Base-by-base conservation (phyloP, 345 rosid species). In the Pistacia atlantica region DNA sequence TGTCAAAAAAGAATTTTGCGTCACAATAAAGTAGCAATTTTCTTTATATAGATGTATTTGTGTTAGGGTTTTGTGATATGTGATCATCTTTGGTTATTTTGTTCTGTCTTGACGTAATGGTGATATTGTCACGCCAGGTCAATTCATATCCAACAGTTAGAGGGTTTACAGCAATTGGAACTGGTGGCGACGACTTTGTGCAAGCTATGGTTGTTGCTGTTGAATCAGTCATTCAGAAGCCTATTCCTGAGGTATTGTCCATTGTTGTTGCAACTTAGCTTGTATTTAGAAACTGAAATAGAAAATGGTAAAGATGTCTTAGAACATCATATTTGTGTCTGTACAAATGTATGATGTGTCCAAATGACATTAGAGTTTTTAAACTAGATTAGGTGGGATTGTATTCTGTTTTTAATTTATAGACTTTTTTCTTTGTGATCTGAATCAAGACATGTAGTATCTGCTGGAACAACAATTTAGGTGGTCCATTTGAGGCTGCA, bases 171-270 rank as follows among this genome's bases (percentile, higher is more conserved):
- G 97, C 98, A 6, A 95, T 95, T 77, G 99, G 97, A 77, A 95
- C 97, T 45, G 98, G 99, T 45, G 99, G 99, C 57, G 94, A 95
- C 70, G 99, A 95, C 83, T 95, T 95, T 85, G 97, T 93, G 75
- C 99, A 92, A 73, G 87, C 97, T 49, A 93, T 96, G 99, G 89
- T 96, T 78, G 88, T 96, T 85, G 98, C 99, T 0, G 97, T 96
- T 73, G 99, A 96, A 80, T 96, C 98, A 78, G 99, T 93, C 64
- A 88, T 92, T 80, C 93, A 89, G 79, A 86, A 87, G 68, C 90
- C 92, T 45, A 89, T 96, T 76, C 98, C 97, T 42, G 87, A 93
- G 97, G 99, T 91, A 81, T 35, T 82, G 64, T 48, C 42, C 49
- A 7, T 60, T 65, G n/a, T 68, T 16, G 67, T 57, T 82, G 55